Conservation (phyloP, 306 rosid species). For the Lagenaria siceraria region DNA sequence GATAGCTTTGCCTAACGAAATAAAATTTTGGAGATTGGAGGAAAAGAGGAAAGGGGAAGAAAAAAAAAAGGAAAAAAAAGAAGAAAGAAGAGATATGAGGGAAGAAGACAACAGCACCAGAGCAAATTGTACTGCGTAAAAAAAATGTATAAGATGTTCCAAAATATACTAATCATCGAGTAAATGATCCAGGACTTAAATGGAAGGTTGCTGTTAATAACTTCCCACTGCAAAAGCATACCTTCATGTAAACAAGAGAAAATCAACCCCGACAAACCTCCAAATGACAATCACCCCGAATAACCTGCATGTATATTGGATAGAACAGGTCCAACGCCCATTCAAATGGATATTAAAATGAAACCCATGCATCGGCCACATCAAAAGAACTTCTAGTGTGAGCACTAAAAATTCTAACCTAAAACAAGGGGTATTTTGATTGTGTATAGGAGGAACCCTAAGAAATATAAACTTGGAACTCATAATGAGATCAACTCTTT, state of each 20-base stretch:
- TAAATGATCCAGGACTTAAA: constrained; percentile 23
- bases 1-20: constrained; percentile 66
- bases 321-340: constrained; percentile 65
- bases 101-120: constrained; percentile 40
- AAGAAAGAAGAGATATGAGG: constrained; percentile 27
- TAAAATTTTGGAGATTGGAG: constrained; percentile 30
- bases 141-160: background rate
- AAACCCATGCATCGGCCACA: constrained; percentile 36
- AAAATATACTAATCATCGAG: constrained; percentile 21
- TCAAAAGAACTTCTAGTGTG: constrained; percentile 18
- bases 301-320: constrained; percentile 70
- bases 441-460: background rate
- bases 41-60: background rate
- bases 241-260: constrained; percentile 66
- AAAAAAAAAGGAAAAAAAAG: background rate
- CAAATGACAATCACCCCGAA: constrained; percentile 52
- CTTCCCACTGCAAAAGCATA: constrained; percentile 53
- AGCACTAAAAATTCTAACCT: background rate
- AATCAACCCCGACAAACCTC: constrained; percentile 73
- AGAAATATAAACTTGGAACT: background rate
- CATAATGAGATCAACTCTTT: background rate
- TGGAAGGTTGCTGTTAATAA: constrained; percentile 23
- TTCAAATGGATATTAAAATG: constrained; percentile 39
- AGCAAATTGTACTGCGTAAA: constrained; percentile 4
- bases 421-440: background rate